Base-by-base conservation (phyloP, 2,329 filamentous ascomycete species). In the Aspergillus neotritici region DNA sequence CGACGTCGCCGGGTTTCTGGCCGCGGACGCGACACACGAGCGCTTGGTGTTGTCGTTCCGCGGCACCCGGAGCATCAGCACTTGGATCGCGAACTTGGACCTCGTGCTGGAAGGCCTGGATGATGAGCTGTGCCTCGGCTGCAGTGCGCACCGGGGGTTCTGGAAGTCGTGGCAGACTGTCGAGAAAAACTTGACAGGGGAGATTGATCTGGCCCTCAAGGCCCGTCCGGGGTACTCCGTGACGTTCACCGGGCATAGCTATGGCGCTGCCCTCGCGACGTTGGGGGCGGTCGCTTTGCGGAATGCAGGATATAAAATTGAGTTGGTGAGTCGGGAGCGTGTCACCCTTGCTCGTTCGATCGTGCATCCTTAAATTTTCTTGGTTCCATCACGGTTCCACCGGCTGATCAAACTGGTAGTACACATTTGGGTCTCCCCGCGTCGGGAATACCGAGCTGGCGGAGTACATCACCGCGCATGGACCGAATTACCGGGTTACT, bases 241-340 rank as follows among this genome's bases (percentile, higher is more conserved):
- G 35, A 62, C 74, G 0, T 49, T 71, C 4, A 74, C 72, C 0
- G 75, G 75, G 1, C 75, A 78, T 52, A 73, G 68, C 42, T 66
- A 77, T 4, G 75, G 75, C 3, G 75, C 62, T 35, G 75, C 75
- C 1, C 50, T 78, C n/a, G 74, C 74, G 2, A 66, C 61, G 2
- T 49, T 78, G 5, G 73, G 69, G 1, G 71, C 72, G 0, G 69
- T 67, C 2, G 68, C 66, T 1, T 51, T 78, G 32, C 63, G 73
- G 8, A 66, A 65, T 33, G 56, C 57, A 2, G 71, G 72, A 4
- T 64, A 63, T 17, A 49, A 49, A 0, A 56, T 71, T 25, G 64
- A 69, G n/a, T 48, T 76, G 44, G 73, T 71, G 34, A 70, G 63
- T 52, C 17, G 17, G 17, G 7, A 21, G 17, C 17, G 17, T 25